These are phyloP conservation scores for Knoxdaviesia capensis DNA, from an alignment of 2,329 filamentous ascomycete species.

Conservation along the genomic window DNA sequence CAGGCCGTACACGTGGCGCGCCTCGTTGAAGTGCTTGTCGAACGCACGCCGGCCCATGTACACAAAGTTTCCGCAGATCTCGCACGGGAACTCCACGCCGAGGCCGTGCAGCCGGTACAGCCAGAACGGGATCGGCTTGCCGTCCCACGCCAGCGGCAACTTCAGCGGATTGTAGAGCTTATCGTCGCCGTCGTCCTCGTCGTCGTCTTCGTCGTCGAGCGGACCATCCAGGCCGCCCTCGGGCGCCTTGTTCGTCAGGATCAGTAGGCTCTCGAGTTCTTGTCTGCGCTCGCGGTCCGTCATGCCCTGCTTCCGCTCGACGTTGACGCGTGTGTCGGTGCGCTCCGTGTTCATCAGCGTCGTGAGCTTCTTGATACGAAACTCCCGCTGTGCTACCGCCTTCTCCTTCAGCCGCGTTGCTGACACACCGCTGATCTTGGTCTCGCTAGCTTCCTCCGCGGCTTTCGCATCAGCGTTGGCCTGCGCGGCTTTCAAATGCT, in stretches of 20 bases:
- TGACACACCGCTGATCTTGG: slow-evolving; percentile 14
- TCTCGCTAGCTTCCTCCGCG: slow-evolving; percentile 8
- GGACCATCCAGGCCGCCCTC: not conserved
- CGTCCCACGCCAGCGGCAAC: slow-evolving; percentile 89
- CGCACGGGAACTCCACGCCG: slow-evolving; percentile 85
- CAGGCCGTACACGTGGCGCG: slow-evolving; percentile 77
- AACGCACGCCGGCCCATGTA: slow-evolving; percentile 94
- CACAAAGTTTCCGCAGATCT: slow-evolving; percentile 96
- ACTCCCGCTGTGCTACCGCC: slow-evolving; percentile 76
- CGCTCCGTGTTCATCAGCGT: slow-evolving; percentile 72
- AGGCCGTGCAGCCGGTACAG: slow-evolving; percentile 91
- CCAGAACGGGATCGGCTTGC: slow-evolving; percentile 98
- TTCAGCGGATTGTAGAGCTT: slow-evolving; percentile 95
- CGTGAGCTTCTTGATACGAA: slow-evolving; percentile 60
- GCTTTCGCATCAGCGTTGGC: slow-evolving; percentile 26
- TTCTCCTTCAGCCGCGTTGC: slow-evolving; percentile 59
- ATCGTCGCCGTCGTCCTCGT: slow-evolving; percentile 61
- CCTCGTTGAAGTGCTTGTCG: slow-evolving; percentile 96
- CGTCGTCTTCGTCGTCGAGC: slow-evolving; percentile 31
- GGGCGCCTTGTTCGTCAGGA: slow-evolving; percentile 19
- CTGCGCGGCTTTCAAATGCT: slow-evolving; percentile 72
- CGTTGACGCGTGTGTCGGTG: slow-evolving; percentile 77
- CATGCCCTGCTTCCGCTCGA: slow-evolving; percentile 93
- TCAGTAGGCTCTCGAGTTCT: slow-evolving; percentile 74
- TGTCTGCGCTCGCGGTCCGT: slow-evolving; percentile 89